Evolutionary conservation across 2,329 filamentous ascomycete species (phyloP), one percentile per base, ranked within the genome.

Genomic region (Phaeophleospora eucalypticola): DNA sequence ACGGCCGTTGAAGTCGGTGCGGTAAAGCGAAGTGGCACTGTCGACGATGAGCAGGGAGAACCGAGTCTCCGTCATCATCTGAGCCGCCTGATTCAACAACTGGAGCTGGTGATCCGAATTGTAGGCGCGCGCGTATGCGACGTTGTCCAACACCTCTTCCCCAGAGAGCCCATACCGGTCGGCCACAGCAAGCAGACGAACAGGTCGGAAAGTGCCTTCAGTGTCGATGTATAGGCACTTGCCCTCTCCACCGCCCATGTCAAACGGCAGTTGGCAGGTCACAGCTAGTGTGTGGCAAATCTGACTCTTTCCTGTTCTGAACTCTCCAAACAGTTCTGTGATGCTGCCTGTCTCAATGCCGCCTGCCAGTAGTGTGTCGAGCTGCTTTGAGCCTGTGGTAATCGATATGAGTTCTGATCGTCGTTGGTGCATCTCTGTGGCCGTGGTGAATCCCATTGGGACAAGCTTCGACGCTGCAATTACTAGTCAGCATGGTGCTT

Each of bases 221-320:
- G 93, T 98, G 62, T 98, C 93, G 57, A 98, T 98, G 64, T 98
- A 98, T 41, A 98, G 77, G 63, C 94, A 98, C 67, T 98, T 98
- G 38, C 93, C 93, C 71, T 98, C 93, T 21, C 94, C 93, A 46
- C 93, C 93, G 43, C 93, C 94, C 91, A 97, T 97, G 65, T 98
- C 93, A 65, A 98, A 97, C 1, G 93, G 93, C 36, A 98, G 70
- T 68, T 98, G 93, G 65, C 94, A 98, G 38, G 93, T 98, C 21
- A 98, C 93, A 0, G 94, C 93, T n/a, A 98, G 77, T 0, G 93
- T 98, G 67, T 98, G 94, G 62, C 93, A 98, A 48, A 98, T 91
- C 69, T 98, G 93, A 74, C 89, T 95, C 73, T 98, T 98, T 68
- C 93, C 94, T 0, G 93, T 98, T 60, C 93, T 81, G 65, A 98